Conservation (phyloP, 306 rosid species). For the Castanospermum australe region DNA sequence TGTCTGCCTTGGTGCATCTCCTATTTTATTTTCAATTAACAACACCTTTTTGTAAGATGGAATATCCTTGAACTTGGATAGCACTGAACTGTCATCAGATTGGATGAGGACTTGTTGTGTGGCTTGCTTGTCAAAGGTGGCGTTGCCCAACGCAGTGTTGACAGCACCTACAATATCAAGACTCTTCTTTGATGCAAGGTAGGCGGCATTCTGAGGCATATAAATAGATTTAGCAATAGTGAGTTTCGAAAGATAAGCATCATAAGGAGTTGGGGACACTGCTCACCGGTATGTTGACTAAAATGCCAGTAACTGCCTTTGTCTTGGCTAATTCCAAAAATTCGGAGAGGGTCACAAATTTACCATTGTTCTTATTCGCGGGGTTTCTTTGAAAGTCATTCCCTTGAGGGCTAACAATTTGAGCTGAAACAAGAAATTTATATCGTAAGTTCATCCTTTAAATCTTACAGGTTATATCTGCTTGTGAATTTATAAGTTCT, state of each 20-base stretch:
- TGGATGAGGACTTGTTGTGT: constrained; percentile 65
- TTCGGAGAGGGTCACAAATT: constrained; percentile 56
- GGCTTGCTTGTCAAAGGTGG: constrained; percentile 69
- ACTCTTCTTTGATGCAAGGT: constrained; percentile 71
- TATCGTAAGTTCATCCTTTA: neutral
- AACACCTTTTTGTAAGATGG: constrained; percentile 60
- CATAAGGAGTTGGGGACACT: neutral
- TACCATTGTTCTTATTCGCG: constrained; percentile 62
- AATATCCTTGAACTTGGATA: constrained; percentile 55
- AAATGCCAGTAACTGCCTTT: constrained; percentile 64
- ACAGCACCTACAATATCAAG: constrained; percentile 70
- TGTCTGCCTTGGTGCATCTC: constrained; percentile 43
- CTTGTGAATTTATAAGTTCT: neutral
- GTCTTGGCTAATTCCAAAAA: constrained; percentile 85
- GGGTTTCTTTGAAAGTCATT: constrained; percentile 62
- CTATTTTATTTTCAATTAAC: constrained; percentile 24
- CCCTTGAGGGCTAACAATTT: constrained; percentile 36
- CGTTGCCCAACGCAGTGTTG: constrained; percentile 55
- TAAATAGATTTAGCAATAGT: neutral
- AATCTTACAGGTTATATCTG: constrained; percentile 4
- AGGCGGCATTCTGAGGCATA: constrained; percentile 70
- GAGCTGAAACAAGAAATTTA: constrained; percentile 58
- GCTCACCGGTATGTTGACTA: constrained; percentile 61
- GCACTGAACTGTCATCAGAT: constrained; percentile 87
- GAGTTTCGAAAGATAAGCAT: neutral